Conservation (phyloP, 176 grass and related monocot genomes). For the Poa pratensis region DNA sequence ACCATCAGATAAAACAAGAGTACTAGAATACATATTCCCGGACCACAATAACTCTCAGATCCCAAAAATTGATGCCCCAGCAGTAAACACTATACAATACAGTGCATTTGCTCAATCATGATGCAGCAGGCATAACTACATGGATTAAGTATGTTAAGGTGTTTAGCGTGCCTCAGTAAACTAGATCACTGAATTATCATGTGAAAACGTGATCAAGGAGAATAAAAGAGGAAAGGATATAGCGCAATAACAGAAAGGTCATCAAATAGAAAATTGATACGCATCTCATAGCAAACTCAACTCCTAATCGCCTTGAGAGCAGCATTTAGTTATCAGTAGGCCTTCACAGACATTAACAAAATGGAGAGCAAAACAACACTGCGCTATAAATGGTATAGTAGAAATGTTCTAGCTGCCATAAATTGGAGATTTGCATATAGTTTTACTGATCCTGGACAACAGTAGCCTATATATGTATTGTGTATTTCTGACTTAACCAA, state of each 20-base stretch:
- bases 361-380: neutral
- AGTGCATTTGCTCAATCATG: neutral
- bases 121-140: slow-evolving; percentile 12
- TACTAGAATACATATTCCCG: neutral
- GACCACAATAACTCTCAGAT: neutral
- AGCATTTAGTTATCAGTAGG: neutral
- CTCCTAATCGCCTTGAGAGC: too few relatives aligned
- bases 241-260: neutral
- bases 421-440: neutral
- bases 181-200: neutral
- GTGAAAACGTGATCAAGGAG: neutral
- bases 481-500: neutral
- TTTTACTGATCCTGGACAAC: neutral
- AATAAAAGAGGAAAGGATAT: neutral
- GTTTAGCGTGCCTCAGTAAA: neutral
- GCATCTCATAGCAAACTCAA: slow-evolving; percentile 17
- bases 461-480: neutral
- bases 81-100: neutral
- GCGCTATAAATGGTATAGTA: neutral
- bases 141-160: neutral
- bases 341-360: neutral
- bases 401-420: slow-evolving; percentile 2
- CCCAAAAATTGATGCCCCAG: neutral
- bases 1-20: neutral
- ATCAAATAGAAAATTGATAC: neutral